Base-by-base conservation (phyloP, 371 early-diverging fungal species). In the Smittium mucronatum region DNA sequence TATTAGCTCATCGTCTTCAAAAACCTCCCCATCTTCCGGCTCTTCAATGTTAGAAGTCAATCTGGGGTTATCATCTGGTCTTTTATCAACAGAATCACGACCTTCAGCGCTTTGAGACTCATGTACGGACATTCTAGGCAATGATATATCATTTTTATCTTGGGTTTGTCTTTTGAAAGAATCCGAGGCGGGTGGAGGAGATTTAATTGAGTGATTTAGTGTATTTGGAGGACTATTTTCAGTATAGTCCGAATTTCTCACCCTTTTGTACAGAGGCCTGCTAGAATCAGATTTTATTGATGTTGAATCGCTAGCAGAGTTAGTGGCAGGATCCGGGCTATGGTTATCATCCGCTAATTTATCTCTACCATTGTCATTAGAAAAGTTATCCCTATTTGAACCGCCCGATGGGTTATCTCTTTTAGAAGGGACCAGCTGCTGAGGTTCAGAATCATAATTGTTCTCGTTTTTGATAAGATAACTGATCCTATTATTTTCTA, bases 1-100 rank as follows among this genome's bases (percentile, higher is more conserved):
- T 34, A 35, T 64, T 57, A 63, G 8, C 0, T 67, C 70, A 26
- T 77, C 77, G 29, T 77, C 76, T 61, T 77, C 77, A 35, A 77
- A 68, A 29, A 77, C 77, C 31, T 78, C 78, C 36, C 78, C 78
- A 33, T 78, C 78, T 33, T 78, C 78, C 0, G 75, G 75, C 69
- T 73, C 78, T 33, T 77, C 78, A 29, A 70, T 77, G 1, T 70
- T 72, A 11, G 47, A 11, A 21, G 5, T 5, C 21, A 21, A 21
- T 47, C 47, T 47, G 5, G 47, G 5, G 21, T 5, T 5, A 5
- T 47, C 47, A 11, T 5, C 5, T 11, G 47, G 5, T 11, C 21
- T 47, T 21, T 21, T 47, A 11, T 47, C 47, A 47, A 47, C 11
- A 21, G 47, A 11, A 11, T 47, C 47, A 47, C 21, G 5, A 11